Evolutionary conservation across 345 rosid genomes (phyloP), one percentile per base, ranked within the genome.

Genomic region (Populus alba): DNA sequence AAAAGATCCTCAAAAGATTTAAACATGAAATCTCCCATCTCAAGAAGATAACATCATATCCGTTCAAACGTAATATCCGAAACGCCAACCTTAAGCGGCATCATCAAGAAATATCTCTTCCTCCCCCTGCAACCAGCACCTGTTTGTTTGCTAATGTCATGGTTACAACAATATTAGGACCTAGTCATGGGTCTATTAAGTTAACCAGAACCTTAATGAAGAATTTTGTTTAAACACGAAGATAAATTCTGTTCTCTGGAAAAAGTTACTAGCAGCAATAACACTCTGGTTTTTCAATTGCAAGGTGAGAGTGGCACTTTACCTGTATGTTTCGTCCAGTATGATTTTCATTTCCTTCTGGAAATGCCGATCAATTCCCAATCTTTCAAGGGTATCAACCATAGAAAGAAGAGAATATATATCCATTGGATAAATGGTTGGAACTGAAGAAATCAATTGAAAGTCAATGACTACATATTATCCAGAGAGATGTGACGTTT

Each of bases 101-200:
- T 80, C 31, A 79, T 92, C 95, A 76, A 80, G 81, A 84, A 87
- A 85, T 85, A 91, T 85, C 77, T 89, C 93, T 80, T 90, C 95
- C 75, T 88, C 90, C 27, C 91, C 93, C 83, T 84, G 90, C 81
- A 83, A 80, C 98, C 98, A 94, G 79, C 76, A 88, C 78, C 98
- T 96, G 88, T 78, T 81, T 73, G 77, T 68, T 71, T 29, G 73
- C 73, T 69, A 82, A 79, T 25, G 71, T 68, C 72, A 86, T 78
- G 73, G 43, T 78, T 71, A 23, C 43, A 25, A 59, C 12, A 25
- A 23, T 37, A 62, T 66, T 33, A 33, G 35, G 33, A 66, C 66
- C 33, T 7, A 18, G 23, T 74, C 35, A 53, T 65, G 62, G 1
- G 71, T 78, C 41, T 41, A 71, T 66, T 39, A 75, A 73, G 27